Evolutionary conservation across 805 yeast genomes (phyloP).

Genomic region (Lipomyces starkeyi): DNA sequence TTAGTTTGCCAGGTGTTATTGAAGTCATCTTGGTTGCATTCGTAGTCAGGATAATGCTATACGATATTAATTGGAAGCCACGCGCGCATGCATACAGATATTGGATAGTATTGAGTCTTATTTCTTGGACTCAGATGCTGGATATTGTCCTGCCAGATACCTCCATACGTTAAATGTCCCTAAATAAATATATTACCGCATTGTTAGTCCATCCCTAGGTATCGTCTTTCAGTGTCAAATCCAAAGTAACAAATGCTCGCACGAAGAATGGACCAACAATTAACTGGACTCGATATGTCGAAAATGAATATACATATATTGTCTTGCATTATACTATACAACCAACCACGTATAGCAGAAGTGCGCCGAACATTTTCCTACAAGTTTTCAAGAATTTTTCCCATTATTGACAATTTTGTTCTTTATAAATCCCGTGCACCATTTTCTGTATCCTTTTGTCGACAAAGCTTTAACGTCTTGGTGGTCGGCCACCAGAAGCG

Average conservation of each 20-base stretch:
- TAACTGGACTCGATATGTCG: background rate
- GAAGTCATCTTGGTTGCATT: background rate
- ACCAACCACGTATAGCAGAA: background rate
- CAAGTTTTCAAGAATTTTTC: background rate
- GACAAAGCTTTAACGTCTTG: constrained; percentile 2
- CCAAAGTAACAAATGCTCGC: too few species aligned
- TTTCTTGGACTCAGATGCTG: background rate
- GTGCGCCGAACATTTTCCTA: constrained; percentile 1
- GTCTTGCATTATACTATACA: constrained; percentile 3
- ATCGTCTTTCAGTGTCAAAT: too few species aligned
- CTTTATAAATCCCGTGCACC: background rate
- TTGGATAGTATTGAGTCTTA: background rate
- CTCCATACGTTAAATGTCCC: background rate
- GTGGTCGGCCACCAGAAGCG: constrained; percentile 46
- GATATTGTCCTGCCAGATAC: background rate
- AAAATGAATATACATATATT: constrained; percentile 1
- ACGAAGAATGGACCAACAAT: background rate
- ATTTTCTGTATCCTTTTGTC: background rate
- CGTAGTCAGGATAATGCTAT: background rate
- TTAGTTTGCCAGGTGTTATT: background rate
- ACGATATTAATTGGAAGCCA: background rate
- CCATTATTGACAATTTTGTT: background rate
- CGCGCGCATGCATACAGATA: background rate
- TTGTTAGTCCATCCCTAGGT: background rate
- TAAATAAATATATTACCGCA: background rate